These are phyloP conservation scores for Candida sp. DNA, from an alignment of 1,139 yeast genomes.

Conservation along the genomic window DNA sequence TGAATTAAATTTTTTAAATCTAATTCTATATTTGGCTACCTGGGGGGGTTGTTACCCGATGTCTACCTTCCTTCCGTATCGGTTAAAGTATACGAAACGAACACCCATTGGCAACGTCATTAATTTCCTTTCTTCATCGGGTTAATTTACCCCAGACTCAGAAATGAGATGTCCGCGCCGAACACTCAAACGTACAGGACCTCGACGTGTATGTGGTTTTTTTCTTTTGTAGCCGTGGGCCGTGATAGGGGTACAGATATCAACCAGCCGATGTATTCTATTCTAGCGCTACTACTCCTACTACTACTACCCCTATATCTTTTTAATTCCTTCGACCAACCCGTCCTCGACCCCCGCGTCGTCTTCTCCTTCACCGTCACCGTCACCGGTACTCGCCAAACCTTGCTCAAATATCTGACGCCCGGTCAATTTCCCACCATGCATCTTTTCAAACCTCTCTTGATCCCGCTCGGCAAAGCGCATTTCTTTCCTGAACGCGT, in stretches of 20 bases:
- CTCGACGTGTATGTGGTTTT: not conserved
- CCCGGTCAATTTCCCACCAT: conserved; percentile 82
- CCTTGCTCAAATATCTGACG: conserved; percentile 90
- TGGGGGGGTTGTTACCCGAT: too few relatives aligned
- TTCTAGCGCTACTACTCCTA: conserved; percentile 6
- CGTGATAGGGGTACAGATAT: too few relatives aligned
- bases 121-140: too few relatives aligned
- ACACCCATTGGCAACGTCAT: too few relatives aligned
- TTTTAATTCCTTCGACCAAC: conserved; percentile 24
- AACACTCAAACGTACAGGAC: not conserved
- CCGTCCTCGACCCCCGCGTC: conserved; percentile 15
- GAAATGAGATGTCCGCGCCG: too few relatives aligned
- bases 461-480: conserved; percentile 55
- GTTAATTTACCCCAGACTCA: not conserved
- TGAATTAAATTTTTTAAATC: too few relatives aligned
- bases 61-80: too few relatives aligned
- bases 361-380: conserved; percentile 50
- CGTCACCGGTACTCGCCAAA: conserved; percentile 61
- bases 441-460: conserved; percentile 58
- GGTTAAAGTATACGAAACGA: too few relatives aligned
- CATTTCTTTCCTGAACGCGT: conserved; percentile 61
- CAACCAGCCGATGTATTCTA: too few relatives aligned
- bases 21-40: too few relatives aligned
- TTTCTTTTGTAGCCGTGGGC: not conserved
- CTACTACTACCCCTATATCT: conserved; percentile 14